Evolutionary conservation across 1,284 basidiomycete species (phyloP).

Genomic region (Rhodotorula sp.): DNA sequence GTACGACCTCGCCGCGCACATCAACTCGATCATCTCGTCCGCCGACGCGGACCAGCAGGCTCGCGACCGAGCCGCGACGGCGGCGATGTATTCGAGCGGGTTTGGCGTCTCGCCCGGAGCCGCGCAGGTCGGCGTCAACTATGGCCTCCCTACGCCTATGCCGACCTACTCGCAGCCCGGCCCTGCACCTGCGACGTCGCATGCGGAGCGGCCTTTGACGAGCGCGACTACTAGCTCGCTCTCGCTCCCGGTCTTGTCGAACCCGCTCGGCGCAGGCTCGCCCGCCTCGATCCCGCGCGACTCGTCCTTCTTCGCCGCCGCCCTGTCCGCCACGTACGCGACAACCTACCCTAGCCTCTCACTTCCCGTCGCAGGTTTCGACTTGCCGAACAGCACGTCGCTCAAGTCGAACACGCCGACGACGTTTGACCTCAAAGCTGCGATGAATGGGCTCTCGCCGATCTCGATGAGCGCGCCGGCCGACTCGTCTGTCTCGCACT

Average conservation of each 20-base stretch:
- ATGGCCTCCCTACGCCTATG: neutral
- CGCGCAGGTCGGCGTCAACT: neutral
- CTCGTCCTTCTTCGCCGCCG: neutral
- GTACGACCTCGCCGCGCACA: slow-evolving; percentile 14
- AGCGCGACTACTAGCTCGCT: neutral
- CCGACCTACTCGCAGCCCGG: neutral
- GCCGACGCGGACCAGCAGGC: slow-evolving; percentile 27
- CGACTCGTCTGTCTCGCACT: neutral
- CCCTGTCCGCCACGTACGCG: slow-evolving; percentile 20
- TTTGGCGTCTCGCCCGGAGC: slow-evolving; percentile 14
- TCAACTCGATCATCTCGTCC: neutral
- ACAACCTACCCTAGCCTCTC: slow-evolving; percentile 26
- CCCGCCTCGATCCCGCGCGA: neutral
- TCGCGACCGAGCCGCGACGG: slow-evolving; percentile 27
- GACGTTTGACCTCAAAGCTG: neutral
- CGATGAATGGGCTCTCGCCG: neutral
- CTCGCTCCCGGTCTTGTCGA: neutral
- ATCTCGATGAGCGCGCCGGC: neutral
- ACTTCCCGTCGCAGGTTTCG: slow-evolving; percentile 14
- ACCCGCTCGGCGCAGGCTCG: neutral
- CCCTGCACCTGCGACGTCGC: neutral
- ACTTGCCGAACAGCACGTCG: slow-evolving; percentile 8
- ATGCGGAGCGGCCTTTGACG: neutral
- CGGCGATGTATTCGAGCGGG: slow-evolving; percentile 22
- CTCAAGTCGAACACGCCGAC: slow-evolving; percentile 13